A percentile compares a stretch with the other conserved stretches of the same genome.
phyloP scores from a whole-genome alignment of 345 rosid species.

The Citrus glauca region DNA sequence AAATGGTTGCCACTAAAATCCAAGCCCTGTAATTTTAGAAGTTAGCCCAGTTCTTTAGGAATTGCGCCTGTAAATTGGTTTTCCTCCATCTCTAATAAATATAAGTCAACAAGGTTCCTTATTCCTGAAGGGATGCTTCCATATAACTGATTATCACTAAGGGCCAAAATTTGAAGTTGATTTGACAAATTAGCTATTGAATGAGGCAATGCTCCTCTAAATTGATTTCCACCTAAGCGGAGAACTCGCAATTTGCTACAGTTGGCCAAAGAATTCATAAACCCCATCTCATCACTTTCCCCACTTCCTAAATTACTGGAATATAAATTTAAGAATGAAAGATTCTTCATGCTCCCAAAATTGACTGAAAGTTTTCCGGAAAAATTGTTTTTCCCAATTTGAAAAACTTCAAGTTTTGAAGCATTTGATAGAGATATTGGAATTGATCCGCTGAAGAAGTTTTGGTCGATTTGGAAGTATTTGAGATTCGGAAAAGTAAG shows the following conservation, averaged over 20 bases:
- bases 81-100: rapidly evolving
- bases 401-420: no score
- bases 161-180: neutral
- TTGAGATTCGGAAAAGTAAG: no score
- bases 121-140: constrained; percentile 12
- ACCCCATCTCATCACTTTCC: no score
- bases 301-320: no score
- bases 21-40: neutral
- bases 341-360: no score
- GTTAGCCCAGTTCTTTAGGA: neutral
- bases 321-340: no score
- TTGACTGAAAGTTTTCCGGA: no score
- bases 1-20: neutral
- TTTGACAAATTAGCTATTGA: constrained; percentile 15
- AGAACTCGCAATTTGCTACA: neutral
- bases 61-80: constrained; percentile 5
- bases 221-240: neutral
- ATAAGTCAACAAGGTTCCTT: no score
- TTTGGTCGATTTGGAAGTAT: rapidly evolving
- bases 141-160: neutral
- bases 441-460: no score
- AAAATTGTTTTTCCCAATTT: no score
- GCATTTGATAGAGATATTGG: no score
- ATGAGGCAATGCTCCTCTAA: constrained; percentile 13
- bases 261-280: no score